These are phyloP conservation scores for Capronia coronata DNA, from an alignment of 2,329 filamentous ascomycete species.

Conservation along the genomic window DNA sequence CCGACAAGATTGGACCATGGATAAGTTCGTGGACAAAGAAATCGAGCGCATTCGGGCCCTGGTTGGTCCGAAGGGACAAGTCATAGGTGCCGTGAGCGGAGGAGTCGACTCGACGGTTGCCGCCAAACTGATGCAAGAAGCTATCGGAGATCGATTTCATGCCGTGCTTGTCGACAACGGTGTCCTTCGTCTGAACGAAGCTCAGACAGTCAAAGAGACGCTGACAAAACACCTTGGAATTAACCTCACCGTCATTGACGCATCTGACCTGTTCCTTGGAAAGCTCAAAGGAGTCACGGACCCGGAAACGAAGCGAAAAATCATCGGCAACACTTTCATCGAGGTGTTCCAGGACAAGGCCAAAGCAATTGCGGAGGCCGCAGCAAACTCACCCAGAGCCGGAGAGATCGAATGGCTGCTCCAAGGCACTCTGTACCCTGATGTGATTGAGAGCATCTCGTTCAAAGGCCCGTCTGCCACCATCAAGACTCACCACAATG, in stretches of 20 bases:
- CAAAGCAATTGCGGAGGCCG: conserved; percentile 63
- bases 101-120: conserved; percentile 88
- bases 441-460: conserved; percentile 64
- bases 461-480: conserved; percentile 66
- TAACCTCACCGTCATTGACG: conserved; percentile 83
- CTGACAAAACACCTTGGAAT: conserved; percentile 75
- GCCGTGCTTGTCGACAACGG: conserved; percentile 83
- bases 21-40: conserved; percentile 72
- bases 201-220: conserved; percentile 70
- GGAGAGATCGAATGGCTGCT: conserved; percentile 80
- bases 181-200: conserved; percentile 79
- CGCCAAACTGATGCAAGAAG: conserved; percentile 76
- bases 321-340: conserved; percentile 77
- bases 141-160: conserved; percentile 78
- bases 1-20: conserved; percentile 75
- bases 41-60: conserved; percentile 71
- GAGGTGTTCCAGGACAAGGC: conserved; percentile 79
- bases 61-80: conserved; percentile 75
- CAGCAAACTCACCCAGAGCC: conserved; percentile 58
- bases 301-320: conserved; percentile 83
- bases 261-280: conserved; percentile 66
- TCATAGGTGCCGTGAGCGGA: conserved; percentile 71
- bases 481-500: conserved; percentile 69
- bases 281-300: conserved; percentile 68
- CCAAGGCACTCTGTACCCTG: conserved; percentile 77